Evolutionary conservation across 2,329 filamentous ascomycete species (phyloP), one percentile per base, ranked within the genome.

Genomic region (Paraphaeosphaeria minitans): DNA sequence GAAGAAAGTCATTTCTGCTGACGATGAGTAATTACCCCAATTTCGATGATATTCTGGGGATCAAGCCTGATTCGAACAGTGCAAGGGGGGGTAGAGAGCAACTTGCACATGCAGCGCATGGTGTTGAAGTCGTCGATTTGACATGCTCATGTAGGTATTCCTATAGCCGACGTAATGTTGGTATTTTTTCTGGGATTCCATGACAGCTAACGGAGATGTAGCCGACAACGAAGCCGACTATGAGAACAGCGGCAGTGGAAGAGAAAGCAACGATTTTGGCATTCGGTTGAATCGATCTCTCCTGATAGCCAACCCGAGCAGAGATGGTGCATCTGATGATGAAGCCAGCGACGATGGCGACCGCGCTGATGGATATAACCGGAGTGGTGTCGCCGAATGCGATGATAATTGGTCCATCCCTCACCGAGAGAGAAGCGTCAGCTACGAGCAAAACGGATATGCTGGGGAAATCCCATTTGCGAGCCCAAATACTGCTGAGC

Each of bases 91-190:
- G 16, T 37, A 7, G 35, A 37, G 16, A 37, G 35, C 2, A 37
- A 37, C 35, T 16, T n/a, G 13, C 13, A 37, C 13, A 37, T 7
- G 13, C 7, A 19, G 58, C 16, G 16, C 29, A 55, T 51, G 16
- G 13, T 57, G 53, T 60, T 48, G 41, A 56, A 59, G 42, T 60
- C 27, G 35, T 57, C 55, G 22, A 58, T 56, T 59, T 55, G 14
- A 58, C 21, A 52, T 60, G 14, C 51, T 61, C 51, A 56, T 48
- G 57, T 64, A 58, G 47, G 59, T 24, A 61, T 56, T 41, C 33
- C 57, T 56, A 58, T 22, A 33, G 47, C 29, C 31, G n/a, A 50
- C 31, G n/a, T 50, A 37, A 50, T 39, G 19, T 50, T 22, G 1
- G 5, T 50, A 13, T 50, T 50, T 50, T 1, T 16, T 50, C 10